These are phyloP conservation scores for Dryas alaskensis DNA, from an alignment of 306 rosid species.

Conservation along the genomic window DNA sequence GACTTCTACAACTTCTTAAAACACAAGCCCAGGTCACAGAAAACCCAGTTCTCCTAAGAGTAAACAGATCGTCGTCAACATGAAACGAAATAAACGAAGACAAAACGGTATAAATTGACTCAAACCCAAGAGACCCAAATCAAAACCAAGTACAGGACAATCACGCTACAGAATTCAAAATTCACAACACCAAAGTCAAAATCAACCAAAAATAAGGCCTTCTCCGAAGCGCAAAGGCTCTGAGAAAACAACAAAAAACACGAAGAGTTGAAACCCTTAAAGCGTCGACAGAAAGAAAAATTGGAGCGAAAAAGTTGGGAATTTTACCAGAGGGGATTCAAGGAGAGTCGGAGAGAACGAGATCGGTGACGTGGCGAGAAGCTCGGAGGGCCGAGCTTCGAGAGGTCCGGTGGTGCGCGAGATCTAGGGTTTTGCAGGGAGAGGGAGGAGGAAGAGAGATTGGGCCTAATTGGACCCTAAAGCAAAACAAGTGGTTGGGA, in stretches of 20 bases:
- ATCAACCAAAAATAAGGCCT: constrained; percentile 13
- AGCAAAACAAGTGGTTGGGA: constrained; percentile 24
- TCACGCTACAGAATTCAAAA: not conserved
- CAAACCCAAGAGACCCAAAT: not conserved
- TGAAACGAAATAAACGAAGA: not conserved
- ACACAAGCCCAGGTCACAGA: constrained; percentile 36
- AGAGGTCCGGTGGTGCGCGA: constrained; percentile 35
- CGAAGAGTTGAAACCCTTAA: not conserved
- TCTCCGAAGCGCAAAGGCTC: not conserved
- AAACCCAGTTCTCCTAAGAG: not conserved
- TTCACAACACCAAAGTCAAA: not conserved
- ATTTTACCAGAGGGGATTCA: constrained; percentile 28
- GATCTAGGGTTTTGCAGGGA: constrained; percentile 74
- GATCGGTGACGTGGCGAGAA: constrained; percentile 20
- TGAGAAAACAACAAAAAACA: not conserved
- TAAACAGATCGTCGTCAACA: constrained; percentile 2
- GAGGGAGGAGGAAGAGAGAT: constrained; percentile 44
- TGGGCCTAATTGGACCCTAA: constrained; percentile 96
- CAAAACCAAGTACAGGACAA: not conserved
- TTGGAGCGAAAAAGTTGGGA: not conserved
- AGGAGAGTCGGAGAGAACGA: constrained; percentile 4
- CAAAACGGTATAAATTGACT: not conserved
- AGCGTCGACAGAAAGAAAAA: not conserved
- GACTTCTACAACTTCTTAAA: constrained; percentile 17
- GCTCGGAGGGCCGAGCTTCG: constrained; percentile 45